These are phyloP conservation scores for Arabidopsis suecica DNA, from an alignment of 345 rosid genomes.

Conservation along the genomic window DNA sequence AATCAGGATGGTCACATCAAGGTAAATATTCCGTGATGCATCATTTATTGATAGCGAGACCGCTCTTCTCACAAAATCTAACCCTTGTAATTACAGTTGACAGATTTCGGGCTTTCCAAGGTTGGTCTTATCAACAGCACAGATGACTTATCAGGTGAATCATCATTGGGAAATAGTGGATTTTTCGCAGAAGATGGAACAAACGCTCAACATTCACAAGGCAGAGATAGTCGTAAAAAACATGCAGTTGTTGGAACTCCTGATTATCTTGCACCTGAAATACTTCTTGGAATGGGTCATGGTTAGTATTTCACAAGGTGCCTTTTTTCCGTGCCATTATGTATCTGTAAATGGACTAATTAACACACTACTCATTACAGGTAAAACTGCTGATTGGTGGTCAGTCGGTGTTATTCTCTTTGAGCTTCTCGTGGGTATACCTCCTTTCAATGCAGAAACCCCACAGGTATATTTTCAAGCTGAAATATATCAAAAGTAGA, in stretches of 20 bases:
- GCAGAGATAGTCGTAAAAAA: conserved; percentile 70
- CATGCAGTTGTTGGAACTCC: conserved; percentile 92
- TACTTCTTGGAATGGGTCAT: conserved; percentile 98
- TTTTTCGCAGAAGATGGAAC: conserved; percentile 63
- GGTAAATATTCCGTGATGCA: conserved; percentile 54
- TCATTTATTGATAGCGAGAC: conserved; percentile 4
- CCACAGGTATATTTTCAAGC: conserved; percentile 65
- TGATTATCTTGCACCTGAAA: conserved; percentile 98
- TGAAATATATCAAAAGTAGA: not conserved
- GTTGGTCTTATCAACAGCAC: conserved; percentile 98
- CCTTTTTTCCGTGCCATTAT: not conserved
- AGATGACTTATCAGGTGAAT: conserved; percentile 80
- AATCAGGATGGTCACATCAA: conserved; percentile 98
- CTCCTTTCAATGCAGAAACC: conserved; percentile 93
- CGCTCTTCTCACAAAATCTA: conserved; percentile 32
- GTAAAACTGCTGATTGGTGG: conserved; percentile 99
- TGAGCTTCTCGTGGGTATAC: conserved; percentile 90
- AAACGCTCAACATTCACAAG: conserved; percentile 48
- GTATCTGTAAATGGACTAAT: conserved; percentile 28
- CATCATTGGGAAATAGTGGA: conserved; percentile 62
- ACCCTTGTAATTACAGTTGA: conserved; percentile 72
- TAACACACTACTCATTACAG: conserved; percentile 48
- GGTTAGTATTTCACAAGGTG: conserved; percentile 56
- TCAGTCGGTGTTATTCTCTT: conserved; percentile 92
- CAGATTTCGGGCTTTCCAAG: conserved; percentile 98